These are phyloP conservation scores for Dillenia suffruticosa DNA, from an alignment of 164 flowering plant species.

Conservation along the genomic window DNA sequence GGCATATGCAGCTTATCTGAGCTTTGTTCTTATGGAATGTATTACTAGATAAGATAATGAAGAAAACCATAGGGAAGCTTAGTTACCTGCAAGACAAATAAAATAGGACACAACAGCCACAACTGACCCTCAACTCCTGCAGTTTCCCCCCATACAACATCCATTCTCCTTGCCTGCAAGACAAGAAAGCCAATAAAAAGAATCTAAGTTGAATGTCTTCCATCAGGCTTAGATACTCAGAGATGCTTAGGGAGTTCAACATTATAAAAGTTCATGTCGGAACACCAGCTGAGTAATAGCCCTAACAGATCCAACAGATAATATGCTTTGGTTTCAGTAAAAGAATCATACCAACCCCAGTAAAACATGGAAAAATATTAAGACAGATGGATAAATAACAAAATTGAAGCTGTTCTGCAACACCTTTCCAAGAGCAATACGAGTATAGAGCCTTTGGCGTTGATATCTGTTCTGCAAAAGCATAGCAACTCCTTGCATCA, in stretches of 20 bases:
- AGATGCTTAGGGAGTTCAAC: too few species aligned
- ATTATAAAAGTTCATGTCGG: too few species aligned
- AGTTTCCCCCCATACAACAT: conserved; percentile 99
- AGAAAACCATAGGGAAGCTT: conserved; percentile 1
- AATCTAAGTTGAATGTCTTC: too few species aligned
- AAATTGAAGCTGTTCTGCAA: too few species aligned
- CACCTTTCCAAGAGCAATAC: conserved; percentile 98
- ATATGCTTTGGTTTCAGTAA: not conserved
- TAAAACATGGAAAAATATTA: not conserved
- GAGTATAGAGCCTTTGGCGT: conserved; percentile 93
- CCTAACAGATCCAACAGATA: too few species aligned
- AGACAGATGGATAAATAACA: not conserved
- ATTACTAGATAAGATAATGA: not conserved
- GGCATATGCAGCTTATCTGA: too few species aligned
- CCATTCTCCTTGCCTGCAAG: conserved; percentile 93
- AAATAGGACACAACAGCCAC: conserved; percentile 77
- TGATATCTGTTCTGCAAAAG: conserved; percentile 95
- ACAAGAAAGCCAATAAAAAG: too few species aligned
- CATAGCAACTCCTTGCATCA: conserved; percentile 99
- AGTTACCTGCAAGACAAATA: conserved; percentile 84
- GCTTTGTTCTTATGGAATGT: not conserved
- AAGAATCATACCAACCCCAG: not conserved
- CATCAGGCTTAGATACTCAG: too few species aligned
- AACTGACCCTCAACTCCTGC: conserved; percentile 97
- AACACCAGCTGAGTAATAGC: too few species aligned